Base-by-base conservation (phyloP, 768 basidiomycete species). In the Rhizopogon vinicolor region DNA sequence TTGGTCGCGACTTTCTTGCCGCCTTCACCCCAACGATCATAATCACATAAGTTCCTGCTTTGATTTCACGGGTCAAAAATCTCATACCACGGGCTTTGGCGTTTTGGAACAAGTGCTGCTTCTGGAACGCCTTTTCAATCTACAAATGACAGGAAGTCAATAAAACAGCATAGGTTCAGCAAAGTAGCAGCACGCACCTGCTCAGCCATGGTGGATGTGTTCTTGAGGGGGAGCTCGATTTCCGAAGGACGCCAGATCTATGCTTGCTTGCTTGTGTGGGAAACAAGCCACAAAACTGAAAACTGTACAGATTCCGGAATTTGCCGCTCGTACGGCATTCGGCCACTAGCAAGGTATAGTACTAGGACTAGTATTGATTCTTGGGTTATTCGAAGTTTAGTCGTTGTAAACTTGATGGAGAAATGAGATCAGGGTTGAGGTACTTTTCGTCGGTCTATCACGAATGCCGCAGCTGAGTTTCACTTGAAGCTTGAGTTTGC, bases 71-170 rank as follows among this genome's bases (percentile, higher is more conserved):
- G 42, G 58, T 19, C 43, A 51, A 54, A 48, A 57, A 44, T 54
- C 56, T 85, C 91, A 68, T 75, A 95, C 93, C 91, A 69, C 86
- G 87, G 63, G 84, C 79, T 83, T 98, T 98, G 73, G 91, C 81
- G 77, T 96, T 96, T 77, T 96, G 93, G 86, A 99, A 99, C 72
- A 99, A 83, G 71, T 87, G 82, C 75, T 99, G 97, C 80, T 97
- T 97, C 77, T 97, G 95, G 81, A 81, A 99, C 59, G 92, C 91
- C 78, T 96, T 97, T 77, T 98, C 95, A 71, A 95, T 86, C 89
- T 98, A 68, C 14, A 46, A 53, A 44, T 18, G 13, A 48, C 16
- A 13, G 57, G 53, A 37, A 18, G 25, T 37, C 31, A 41, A 22
- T 52, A 13, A 49, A 35, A 14, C 9, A 19, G 25, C 45, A 22